phyloP scores from a whole-genome alignment of 768 basidiomycete species.

The Coprinellus micaceus region DNA sequence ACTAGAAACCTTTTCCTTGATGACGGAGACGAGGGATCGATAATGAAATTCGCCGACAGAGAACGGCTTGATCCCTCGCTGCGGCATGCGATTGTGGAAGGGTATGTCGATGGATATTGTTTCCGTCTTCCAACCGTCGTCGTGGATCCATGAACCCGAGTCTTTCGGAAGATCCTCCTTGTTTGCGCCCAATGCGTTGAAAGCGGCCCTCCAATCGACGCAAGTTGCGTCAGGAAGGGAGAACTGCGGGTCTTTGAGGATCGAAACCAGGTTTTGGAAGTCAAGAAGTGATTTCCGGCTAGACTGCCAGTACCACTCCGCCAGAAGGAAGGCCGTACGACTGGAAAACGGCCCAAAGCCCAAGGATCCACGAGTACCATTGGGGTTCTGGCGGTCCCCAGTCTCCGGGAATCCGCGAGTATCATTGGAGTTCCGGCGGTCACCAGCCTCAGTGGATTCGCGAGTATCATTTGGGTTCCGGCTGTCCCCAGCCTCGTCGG shows the following conservation, averaged over 20 bases:
- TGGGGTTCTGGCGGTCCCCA: no score
- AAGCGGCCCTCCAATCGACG: background rate
- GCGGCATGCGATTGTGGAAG: background rate
- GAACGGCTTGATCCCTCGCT: background rate
- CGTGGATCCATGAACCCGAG: background rate
- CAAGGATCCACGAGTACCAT: no score
- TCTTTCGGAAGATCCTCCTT: background rate
- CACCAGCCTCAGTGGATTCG: no score
- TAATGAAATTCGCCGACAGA: background rate
- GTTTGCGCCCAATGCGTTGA: background rate
- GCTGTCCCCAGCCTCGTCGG: no score
- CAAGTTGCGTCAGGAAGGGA: background rate
- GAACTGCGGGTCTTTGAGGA: background rate
- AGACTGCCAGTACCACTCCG: conserved; percentile 1
- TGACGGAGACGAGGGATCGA: background rate
- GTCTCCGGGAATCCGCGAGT: no score
- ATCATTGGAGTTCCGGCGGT: no score
- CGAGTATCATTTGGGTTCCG: no score
- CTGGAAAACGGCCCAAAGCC: background rate
- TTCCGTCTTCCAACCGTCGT: background rate
- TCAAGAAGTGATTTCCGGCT: background rate
- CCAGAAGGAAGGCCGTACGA: background rate
- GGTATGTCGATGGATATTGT: background rate
- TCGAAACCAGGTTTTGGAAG: background rate
- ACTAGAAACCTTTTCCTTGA: background rate